phyloP scores from a whole-genome alignment of 768 basidiomycete species.

The Russula emetica region DNA sequence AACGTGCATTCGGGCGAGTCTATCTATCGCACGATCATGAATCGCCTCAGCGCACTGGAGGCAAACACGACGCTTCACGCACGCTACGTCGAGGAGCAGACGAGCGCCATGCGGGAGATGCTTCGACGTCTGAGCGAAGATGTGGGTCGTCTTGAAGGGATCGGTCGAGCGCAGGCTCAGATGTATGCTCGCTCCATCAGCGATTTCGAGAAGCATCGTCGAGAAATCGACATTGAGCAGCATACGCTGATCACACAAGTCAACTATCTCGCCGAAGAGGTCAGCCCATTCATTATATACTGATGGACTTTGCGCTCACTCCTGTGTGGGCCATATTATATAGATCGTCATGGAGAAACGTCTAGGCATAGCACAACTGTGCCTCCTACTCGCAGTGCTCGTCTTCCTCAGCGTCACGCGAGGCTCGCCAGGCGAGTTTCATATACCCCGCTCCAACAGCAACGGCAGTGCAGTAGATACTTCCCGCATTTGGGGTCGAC shows the following conservation, averaged over 20 bases:
- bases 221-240: conserved; percentile 66
- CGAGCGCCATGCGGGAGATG: conserved; percentile 64
- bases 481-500: conserved; percentile 52
- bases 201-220: conserved; percentile 67
- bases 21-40: conserved; percentile 95
- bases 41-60: conserved; percentile 80
- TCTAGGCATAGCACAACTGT: conserved; percentile 82
- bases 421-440: conserved; percentile 47
- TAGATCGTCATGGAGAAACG: conserved; percentile 87
- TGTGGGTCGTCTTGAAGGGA: conserved; percentile 68
- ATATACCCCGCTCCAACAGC: conserved; percentile 14
- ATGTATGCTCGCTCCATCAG: conserved; percentile 57
- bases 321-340: background rate
- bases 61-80: conserved; percentile 81
- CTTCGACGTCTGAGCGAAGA: conserved; percentile 73
- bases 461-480: conserved; percentile 30
- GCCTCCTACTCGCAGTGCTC: conserved; percentile 75
- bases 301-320: background rate
- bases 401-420: conserved; percentile 85
- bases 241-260: conserved; percentile 63
- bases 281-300: conserved; percentile 31
- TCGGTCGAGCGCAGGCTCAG: conserved; percentile 66
- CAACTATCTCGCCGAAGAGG: conserved; percentile 77
- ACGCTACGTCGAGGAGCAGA: conserved; percentile 88
- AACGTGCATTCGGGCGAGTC: conserved; percentile 56